These are phyloP conservation scores for Ceratorhiza oryzae-sativae DNA, from an alignment of 1,284 basidiomycete genomes.

Conservation along the genomic window DNA sequence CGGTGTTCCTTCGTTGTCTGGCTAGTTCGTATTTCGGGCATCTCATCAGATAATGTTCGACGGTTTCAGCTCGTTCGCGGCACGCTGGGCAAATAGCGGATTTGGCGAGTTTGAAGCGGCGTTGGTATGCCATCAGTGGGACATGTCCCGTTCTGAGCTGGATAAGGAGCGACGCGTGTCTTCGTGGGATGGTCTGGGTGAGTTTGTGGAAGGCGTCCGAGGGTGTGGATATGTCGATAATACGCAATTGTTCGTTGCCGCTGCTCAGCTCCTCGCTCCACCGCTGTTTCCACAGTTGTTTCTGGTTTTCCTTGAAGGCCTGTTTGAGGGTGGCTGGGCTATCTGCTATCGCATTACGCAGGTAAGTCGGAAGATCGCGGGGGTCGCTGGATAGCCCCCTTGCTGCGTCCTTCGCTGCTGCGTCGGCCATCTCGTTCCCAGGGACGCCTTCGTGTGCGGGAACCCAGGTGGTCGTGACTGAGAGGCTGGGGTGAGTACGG, in stretches of 20 bases:
- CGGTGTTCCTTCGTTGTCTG: background rate
- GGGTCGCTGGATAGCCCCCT: conserved; percentile 13
- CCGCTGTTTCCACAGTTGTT: background rate
- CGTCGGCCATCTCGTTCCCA: conserved; percentile 40
- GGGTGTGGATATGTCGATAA: background rate
- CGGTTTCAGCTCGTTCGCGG: background rate
- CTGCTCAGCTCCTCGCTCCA: background rate
- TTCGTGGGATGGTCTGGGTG: background rate
- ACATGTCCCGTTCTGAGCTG: conserved; percentile 9
- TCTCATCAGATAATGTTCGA: background rate
- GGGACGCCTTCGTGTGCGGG: conserved; percentile 38
- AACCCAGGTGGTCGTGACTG: conserved; percentile 31
- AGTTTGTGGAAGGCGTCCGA: conserved; percentile 12
- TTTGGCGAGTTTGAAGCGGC: background rate
- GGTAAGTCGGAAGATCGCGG: conserved; percentile 39
- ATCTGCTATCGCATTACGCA: conserved; percentile 7
- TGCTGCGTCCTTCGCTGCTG: conserved; percentile 13
- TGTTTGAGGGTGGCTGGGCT: background rate
- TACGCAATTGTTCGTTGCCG: background rate
- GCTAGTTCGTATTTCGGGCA: background rate
- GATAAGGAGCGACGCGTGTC: background rate
- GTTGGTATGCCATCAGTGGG: background rate
- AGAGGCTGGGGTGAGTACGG: background rate
- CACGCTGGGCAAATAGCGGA: conserved; percentile 4
- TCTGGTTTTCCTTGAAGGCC: background rate